A percentile compares a stretch with the other conserved stretches of the same genome.
Conservation (phyloP, 225 moss, liverwort and hornwort genomes). For the Marchantia paleacea region DNA sequence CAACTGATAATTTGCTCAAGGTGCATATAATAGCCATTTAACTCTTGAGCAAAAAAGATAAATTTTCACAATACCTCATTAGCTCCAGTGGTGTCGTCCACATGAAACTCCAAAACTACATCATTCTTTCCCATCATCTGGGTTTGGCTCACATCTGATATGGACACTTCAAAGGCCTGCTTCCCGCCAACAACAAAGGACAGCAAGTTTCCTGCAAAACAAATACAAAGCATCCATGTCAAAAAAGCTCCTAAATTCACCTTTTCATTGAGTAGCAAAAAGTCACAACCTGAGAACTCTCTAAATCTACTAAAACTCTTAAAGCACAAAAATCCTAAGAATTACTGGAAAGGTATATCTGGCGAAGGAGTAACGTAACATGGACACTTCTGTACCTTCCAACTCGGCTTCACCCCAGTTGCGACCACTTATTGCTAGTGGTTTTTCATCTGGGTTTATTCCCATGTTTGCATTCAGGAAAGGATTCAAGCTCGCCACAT, state of each 20-base stretch:
- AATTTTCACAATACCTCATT: slow-evolving; percentile 52
- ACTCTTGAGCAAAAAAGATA: not conserved
- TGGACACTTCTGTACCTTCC: slow-evolving; percentile 45
- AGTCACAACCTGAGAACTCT: not conserved
- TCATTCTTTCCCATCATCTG: slow-evolving; percentile 99
- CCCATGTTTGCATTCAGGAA: slow-evolving; percentile 75
- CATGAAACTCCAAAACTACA: slow-evolving; percentile 96
- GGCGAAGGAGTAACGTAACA: not conserved
- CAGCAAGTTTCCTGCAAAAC: slow-evolving; percentile 58
- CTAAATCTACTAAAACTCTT: too few relatives aligned
- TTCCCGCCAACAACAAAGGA: slow-evolving; percentile 85
- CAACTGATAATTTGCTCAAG: not conserved
- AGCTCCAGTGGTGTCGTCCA: slow-evolving; percentile 95
- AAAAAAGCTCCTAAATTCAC: not conserved
- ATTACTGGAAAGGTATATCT: not conserved
- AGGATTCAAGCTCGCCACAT: slow-evolving; percentile 72
- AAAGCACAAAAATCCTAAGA: not conserved
- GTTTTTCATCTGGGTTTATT: slow-evolving; percentile 80
- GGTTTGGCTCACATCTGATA: slow-evolving; percentile 89
- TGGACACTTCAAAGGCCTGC: slow-evolving; percentile 92
- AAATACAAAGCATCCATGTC: not conserved
- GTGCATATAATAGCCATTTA: not conserved
- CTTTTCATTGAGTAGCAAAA: not conserved
- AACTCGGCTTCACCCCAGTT: slow-evolving; percentile 96
- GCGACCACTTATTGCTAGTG: slow-evolving; percentile 87